A percentile compares a stretch with the other conserved stretches of the same genome.
These are phyloP conservation scores for Aspergillus puulaauensis DNA, from an alignment of 2,329 filamentous ascomycete species.

Conservation along the genomic window DNA sequence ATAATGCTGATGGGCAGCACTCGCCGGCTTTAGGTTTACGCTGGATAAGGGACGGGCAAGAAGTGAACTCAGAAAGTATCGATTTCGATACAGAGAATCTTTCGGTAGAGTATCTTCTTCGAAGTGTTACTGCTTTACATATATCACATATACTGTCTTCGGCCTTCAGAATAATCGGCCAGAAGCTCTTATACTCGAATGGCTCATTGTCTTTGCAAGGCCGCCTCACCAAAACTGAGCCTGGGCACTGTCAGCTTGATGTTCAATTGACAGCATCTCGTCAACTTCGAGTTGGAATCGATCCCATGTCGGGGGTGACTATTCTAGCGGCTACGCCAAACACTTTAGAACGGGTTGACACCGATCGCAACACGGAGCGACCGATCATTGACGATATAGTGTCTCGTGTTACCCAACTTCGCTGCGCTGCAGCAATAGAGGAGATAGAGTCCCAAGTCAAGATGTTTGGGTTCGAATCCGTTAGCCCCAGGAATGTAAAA, in stretches of 20 bases:
- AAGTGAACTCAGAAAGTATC: conserved; percentile 68
- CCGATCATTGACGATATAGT: conserved; percentile 43
- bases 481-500: conserved; percentile 37
- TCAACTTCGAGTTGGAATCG: conserved; percentile 64
- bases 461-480: conserved; percentile 38
- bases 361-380: conserved; percentile 59
- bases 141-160: conserved; percentile 68
- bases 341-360: conserved; percentile 59
- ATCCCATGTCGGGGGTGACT: conserved; percentile 75
- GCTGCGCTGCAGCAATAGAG: conserved; percentile 40
- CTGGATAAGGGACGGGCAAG: conserved; percentile 83
- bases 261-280: conserved; percentile 68
- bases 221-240: conserved; percentile 59
- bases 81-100: conserved; percentile 65
- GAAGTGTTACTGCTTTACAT: conserved; percentile 72
- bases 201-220: conserved; percentile 60
- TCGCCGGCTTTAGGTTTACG: conserved; percentile 49
- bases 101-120: conserved; percentile 72
- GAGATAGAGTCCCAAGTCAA: conserved; percentile 39
- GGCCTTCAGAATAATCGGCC: conserved; percentile 61
- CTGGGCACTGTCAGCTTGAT: conserved; percentile 65
- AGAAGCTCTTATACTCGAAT: conserved; percentile 61
- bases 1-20: conserved; percentile 16
- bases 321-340: conserved; percentile 66
- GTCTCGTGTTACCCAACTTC: conserved; percentile 37